Evolutionary conservation across 495 filamentous ascomycete genomes (phyloP).

Genomic region (Trichoderma gamsii): DNA sequence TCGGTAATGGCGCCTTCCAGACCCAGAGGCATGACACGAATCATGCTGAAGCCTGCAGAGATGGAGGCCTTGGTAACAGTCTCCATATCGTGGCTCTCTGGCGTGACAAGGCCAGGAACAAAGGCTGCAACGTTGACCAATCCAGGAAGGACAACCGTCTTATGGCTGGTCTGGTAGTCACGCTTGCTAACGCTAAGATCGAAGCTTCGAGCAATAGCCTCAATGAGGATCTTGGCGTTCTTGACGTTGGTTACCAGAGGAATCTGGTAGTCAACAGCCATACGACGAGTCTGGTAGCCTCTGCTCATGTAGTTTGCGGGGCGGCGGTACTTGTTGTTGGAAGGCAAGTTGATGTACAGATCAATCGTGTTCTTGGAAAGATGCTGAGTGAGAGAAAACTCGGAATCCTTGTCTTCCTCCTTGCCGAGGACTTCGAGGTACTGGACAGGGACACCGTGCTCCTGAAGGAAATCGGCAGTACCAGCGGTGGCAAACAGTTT

Average conservation of each 20-base stretch:
- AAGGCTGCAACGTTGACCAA: slow-evolving; percentile 77
- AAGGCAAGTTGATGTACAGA: slow-evolving; percentile 96
- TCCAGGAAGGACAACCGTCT: slow-evolving; percentile 67
- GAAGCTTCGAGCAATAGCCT: slow-evolving; percentile 85
- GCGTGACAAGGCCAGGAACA: slow-evolving; percentile 62
- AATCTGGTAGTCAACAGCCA: slow-evolving; percentile 98
- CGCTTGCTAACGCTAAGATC: slow-evolving; percentile 71
- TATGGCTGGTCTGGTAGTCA: slow-evolving; percentile 86
- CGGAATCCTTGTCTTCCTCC: slow-evolving; percentile 72
- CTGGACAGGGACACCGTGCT: slow-evolving; percentile 82
- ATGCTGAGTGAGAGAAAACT: slow-evolving; percentile 94
- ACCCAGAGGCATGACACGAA: slow-evolving; percentile 74
- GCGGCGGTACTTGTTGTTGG: slow-evolving; percentile 91
- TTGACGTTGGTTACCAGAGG: slow-evolving; percentile 98
- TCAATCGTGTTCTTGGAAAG: slow-evolving; percentile 95
- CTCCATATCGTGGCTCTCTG: slow-evolving; percentile 63
- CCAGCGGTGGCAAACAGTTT: slow-evolving; percentile 93
- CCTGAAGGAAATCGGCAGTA: slow-evolving; percentile 91
- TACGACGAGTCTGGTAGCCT: slow-evolving; percentile 88
- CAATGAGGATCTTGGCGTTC: slow-evolving; percentile 94
- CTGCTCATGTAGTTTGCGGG: slow-evolving; percentile 98
- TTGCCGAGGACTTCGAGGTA: slow-evolving; percentile 78
- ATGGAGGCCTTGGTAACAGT: slow-evolving; percentile 67
- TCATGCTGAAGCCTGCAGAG: slow-evolving; percentile 75
- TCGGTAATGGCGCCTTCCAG: slow-evolving; percentile 67